phyloP scores from a whole-genome alignment of 441 rosid species.

The Brassica balearica region DNA sequence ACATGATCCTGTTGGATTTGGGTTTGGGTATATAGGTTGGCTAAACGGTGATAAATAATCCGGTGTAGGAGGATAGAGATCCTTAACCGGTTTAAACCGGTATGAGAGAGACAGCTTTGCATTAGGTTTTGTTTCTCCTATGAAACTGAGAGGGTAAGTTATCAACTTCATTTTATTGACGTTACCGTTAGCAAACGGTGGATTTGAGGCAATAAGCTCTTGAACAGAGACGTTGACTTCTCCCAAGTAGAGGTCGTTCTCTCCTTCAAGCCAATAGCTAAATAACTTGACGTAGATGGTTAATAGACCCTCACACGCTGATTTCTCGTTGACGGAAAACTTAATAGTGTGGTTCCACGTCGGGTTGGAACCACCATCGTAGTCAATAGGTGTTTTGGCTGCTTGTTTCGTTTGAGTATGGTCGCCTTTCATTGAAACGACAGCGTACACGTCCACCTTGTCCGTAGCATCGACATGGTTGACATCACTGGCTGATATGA shows the following conservation, averaged over 20 bases:
- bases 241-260: neutral
- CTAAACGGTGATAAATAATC: neutral
- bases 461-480: neutral
- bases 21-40: neutral
- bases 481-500: neutral
- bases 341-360: conserved; percentile 8
- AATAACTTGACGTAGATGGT: neutral
- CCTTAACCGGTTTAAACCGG: conserved; percentile 2
- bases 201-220: neutral
- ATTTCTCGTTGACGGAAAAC: neutral
- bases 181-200: conserved; percentile 4
- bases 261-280: conserved; percentile 8
- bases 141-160: neutral
- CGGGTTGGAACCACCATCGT: conserved; percentile 8
- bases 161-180: conserved; percentile 4
- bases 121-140: neutral
- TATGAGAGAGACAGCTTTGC: neutral
- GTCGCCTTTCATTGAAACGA: neutral
- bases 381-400: conserved; percentile 8
- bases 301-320: neutral
- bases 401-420: neutral
- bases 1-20: neutral
- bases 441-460: neutral
- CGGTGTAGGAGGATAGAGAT: neutral
- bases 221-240: conserved; percentile 4